Evolutionary conservation across 1,139 yeast species (phyloP).

Genomic region (Nakaseomyces bracarensis): DNA sequence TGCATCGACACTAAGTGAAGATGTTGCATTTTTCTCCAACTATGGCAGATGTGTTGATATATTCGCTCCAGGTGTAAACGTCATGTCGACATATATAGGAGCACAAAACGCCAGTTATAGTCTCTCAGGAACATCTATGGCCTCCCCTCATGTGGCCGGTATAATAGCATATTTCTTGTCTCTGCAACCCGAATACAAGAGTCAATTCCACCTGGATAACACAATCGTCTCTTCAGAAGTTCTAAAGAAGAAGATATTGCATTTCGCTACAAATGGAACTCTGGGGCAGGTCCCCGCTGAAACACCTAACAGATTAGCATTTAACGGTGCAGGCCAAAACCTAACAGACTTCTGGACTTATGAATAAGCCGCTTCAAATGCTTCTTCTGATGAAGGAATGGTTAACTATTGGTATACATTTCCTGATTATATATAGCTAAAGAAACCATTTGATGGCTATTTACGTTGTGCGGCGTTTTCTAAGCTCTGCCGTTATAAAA

Average conservation of each 20-base stretch:
- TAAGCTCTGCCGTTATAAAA: too few species aligned
- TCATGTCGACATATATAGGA: constrained; percentile 80
- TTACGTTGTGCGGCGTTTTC: too few species aligned
- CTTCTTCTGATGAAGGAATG: too few species aligned
- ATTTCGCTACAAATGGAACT: constrained; percentile 64
- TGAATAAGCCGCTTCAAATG: too few species aligned
- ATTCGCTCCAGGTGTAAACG: constrained; percentile 77
- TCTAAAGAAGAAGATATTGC: constrained; percentile 78
- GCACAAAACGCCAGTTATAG: constrained; percentile 71
- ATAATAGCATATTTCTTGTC: constrained; percentile 81
- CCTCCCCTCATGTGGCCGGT: constrained; percentile 95
- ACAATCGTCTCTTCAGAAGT: constrained; percentile 75
- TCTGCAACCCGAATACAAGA: constrained; percentile 76
- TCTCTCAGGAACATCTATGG: constrained; percentile 97
- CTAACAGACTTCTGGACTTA: constrained; percentile 60
- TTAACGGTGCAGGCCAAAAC: constrained; percentile 87
- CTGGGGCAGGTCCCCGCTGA: constrained; percentile 67
- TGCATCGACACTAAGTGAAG: constrained; percentile 67
- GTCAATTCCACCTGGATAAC: constrained; percentile 48
- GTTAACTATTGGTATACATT: too few species aligned
- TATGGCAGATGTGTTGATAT: constrained; percentile 80
- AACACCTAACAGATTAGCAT: constrained; percentile 84
- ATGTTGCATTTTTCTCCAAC: constrained; percentile 73
- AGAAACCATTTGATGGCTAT: too few species aligned
- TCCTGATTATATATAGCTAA: too few species aligned